Conservation (phyloP, 108 stramenopile genomes). For the Skeletonema menzelii region DNA sequence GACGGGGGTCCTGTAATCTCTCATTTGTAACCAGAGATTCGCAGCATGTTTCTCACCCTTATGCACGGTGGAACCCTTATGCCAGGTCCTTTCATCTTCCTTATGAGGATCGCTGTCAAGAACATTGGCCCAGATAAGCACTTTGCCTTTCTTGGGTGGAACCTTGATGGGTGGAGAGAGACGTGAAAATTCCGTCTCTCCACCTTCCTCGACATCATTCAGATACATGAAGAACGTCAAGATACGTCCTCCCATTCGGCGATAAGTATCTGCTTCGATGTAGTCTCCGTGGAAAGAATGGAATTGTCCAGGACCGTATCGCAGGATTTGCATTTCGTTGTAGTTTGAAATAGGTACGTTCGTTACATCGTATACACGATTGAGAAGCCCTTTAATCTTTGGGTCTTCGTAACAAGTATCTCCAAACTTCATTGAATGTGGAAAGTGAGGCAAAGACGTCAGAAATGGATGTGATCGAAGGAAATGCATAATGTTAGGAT, state of each 20-base stretch:
- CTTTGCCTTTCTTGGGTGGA: slow-evolving; percentile 30
- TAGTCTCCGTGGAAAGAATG: slow-evolving; percentile 47
- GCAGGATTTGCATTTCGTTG: slow-evolving; percentile 77
- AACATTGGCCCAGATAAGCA: slow-evolving; percentile 47
- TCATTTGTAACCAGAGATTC: slow-evolving; percentile 85
- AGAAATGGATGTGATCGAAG: slow-evolving; percentile 38
- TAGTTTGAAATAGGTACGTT: slow-evolving; percentile 40
- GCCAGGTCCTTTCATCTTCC: slow-evolving; percentile 33
- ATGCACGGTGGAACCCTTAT: slow-evolving; percentile 34
- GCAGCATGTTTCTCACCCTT: slow-evolving; percentile 53
- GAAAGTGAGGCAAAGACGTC: background rate
- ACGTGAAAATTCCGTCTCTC: slow-evolving; percentile 46
- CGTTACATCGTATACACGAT: slow-evolving; percentile 54
- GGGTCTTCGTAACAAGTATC: slow-evolving; percentile 45
- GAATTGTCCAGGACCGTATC: slow-evolving; percentile 61
- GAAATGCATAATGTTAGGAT: slow-evolving; percentile 3
- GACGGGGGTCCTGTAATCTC: slow-evolving; percentile 50
- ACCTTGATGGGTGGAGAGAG: slow-evolving; percentile 43
- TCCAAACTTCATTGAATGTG: slow-evolving; percentile 14
- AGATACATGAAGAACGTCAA: slow-evolving; percentile 68
- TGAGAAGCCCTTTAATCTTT: slow-evolving; percentile 21
- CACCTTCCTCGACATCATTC: slow-evolving; percentile 63
- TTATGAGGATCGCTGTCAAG: slow-evolving; percentile 28
- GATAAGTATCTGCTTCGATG: slow-evolving; percentile 15
- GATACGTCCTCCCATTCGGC: slow-evolving; percentile 51